A percentile compares a stretch with the other conserved stretches of the same genome.
Conservation (phyloP, 148 eudicot genomes). For the Chenopodium suecicum region DNA sequence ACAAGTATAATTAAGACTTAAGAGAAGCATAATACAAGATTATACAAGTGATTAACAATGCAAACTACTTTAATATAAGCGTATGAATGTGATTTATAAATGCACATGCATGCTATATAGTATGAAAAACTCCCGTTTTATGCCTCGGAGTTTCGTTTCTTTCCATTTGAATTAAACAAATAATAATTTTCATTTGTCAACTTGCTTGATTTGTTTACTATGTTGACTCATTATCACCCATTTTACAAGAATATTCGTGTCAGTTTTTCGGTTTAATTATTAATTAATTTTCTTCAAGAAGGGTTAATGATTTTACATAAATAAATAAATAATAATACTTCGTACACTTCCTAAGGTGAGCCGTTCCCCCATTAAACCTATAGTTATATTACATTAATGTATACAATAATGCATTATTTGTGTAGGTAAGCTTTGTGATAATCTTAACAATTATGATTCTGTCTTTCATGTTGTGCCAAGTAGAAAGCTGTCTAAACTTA, state of each 20-base stretch:
- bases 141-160: background rate
- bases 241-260: conserved; percentile 10
- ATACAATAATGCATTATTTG: background rate
- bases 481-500: background rate
- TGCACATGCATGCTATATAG: background rate
- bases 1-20: too few species aligned
- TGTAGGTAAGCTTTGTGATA: background rate
- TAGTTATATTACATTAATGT: background rate
- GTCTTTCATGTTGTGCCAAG: background rate
- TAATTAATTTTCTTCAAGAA: background rate
- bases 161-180: background rate
- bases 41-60: too few species aligned
- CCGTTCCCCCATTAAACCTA: too few species aligned
- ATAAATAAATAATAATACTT: background rate
- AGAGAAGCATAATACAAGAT: too few species aligned
- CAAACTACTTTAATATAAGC: too few species aligned
- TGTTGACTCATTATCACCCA: background rate
- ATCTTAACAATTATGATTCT: background rate
- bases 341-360: background rate
- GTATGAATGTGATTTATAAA: too few species aligned
- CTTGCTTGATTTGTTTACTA: background rate
- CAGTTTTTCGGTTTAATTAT: background rate
- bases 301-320: background rate
- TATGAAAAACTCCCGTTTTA: background rate
- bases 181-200: background rate